Evolutionary conservation across 2,329 filamentous ascomycete genomes (phyloP).

Genomic region (Colletotrichum sp.): DNA sequence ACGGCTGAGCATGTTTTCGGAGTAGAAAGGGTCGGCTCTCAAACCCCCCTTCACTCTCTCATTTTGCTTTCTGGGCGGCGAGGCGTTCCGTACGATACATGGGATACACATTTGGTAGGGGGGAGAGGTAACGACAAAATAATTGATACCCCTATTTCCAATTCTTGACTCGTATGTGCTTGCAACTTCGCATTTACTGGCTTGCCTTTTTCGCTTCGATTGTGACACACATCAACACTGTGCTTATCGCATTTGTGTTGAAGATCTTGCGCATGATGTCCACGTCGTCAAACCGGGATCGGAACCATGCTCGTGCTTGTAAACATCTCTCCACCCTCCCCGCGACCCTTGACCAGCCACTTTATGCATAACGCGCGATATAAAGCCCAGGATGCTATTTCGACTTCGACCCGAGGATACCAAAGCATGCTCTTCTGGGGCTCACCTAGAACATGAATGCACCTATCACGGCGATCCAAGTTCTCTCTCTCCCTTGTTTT

Average conservation of each 20-base stretch:
- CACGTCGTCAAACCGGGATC: background rate
- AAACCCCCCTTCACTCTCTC: background rate
- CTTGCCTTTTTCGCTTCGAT: background rate
- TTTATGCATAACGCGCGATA: background rate
- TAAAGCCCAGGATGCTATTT: background rate
- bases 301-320: background rate
- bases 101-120: background rate
- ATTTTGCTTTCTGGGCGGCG: background rate
- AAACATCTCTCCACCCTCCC: background rate
- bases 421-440: background rate
- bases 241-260: background rate
- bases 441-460: background rate
- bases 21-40: background rate
- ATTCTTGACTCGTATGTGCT: background rate
- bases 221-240: background rate
- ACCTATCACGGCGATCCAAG: background rate
- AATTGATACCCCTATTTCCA: constrained; percentile 17
- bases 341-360: background rate
- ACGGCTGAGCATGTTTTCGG: background rate
- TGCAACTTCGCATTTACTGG: background rate
- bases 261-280: background rate
- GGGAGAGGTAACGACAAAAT: constrained; percentile 4
- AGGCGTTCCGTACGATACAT: constrained; percentile 6
- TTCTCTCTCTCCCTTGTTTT: background rate
- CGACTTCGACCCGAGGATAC: background rate